These are phyloP conservation scores for Arabidopsis lyrata DNA, from an alignment of 441 rosid species.

Conservation along the genomic window DNA sequence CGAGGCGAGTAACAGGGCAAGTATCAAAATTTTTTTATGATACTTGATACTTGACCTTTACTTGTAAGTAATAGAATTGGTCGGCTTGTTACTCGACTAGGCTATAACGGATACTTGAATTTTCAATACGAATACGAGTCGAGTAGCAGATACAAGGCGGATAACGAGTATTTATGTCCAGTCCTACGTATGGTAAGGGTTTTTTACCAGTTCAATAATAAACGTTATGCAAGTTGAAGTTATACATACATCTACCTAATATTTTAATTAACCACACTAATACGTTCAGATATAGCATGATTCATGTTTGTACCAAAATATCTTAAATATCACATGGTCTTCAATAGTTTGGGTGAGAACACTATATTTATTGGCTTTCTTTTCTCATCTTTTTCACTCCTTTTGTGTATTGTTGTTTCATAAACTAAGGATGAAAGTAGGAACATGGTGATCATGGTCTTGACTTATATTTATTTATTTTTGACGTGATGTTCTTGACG, in stretches of 20 bases:
- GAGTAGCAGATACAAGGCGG: too few relatives aligned
- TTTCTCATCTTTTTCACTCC: not conserved
- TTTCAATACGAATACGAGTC: too few relatives aligned
- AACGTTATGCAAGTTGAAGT: conserved; percentile 8
- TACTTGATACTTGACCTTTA: too few relatives aligned
- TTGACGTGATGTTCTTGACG: conserved; percentile 22
- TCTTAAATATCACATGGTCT: conserved; percentile 14
- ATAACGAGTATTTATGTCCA: too few relatives aligned
- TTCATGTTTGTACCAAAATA: conserved; percentile 23
- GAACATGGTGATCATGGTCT: conserved; percentile 16
- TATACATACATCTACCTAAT: conserved; percentile 20
- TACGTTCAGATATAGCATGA: conserved; percentile 13
- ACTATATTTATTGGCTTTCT: not conserved
- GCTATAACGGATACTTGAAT: too few relatives aligned
- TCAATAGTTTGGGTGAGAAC: conserved; percentile 7
- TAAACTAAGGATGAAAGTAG: not conserved
- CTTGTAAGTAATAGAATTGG: too few relatives aligned
- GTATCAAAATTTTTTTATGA: too few relatives aligned
- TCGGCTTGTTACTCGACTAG: too few relatives aligned
- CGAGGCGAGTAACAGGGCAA: too few relatives aligned
- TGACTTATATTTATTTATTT: conserved; percentile 11
- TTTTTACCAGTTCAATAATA: conserved; percentile 3
- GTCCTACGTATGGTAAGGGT: conserved; percentile 2
- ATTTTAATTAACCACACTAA: conserved; percentile 7
- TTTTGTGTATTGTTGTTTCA: conserved; percentile 20